phyloP scores from a whole-genome alignment of 1,139 yeast genomes.

The Geotrichum carabidarum region DNA sequence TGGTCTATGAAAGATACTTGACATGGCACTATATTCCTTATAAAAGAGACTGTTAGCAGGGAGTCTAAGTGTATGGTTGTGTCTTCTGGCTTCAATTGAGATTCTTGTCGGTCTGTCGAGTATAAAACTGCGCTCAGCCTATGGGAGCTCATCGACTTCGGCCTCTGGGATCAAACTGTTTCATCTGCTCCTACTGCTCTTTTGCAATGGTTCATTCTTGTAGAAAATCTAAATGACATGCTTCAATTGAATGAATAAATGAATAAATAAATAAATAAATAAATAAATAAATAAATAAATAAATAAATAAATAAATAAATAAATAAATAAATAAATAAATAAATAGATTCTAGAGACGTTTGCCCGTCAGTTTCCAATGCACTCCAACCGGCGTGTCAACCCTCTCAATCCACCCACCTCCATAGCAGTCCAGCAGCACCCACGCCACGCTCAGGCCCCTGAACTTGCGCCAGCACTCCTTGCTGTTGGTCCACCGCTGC shows the following conservation, averaged over 20 bases:
- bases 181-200: too few relatives aligned
- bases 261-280: not conserved
- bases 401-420: constrained; percentile 15
- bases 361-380: constrained; percentile 16
- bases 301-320: not conserved
- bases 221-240: too few relatives aligned
- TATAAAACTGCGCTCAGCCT: too few relatives aligned
- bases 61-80: too few relatives aligned
- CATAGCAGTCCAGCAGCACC: constrained; percentile 12
- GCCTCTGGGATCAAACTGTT: too few relatives aligned
- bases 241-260: not conserved
- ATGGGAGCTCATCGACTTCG: too few relatives aligned
- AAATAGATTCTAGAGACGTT: not conserved
- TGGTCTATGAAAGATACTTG: too few relatives aligned
- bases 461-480: constrained; percentile 10
- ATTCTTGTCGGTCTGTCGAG: too few relatives aligned
- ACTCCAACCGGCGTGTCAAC: constrained; percentile 12
- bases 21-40: too few relatives aligned
- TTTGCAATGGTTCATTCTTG: too few relatives aligned
- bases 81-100: too few relatives aligned
- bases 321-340: not conserved
- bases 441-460: constrained; percentile 10
- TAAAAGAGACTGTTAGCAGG: too few relatives aligned
- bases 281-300: not conserved
- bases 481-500: not conserved